Evolutionary conservation across 2,329 filamentous ascomycete genomes (phyloP), one percentile per base, ranked within the genome.

Genomic region (Pseudogymnoascus sp.): DNA sequence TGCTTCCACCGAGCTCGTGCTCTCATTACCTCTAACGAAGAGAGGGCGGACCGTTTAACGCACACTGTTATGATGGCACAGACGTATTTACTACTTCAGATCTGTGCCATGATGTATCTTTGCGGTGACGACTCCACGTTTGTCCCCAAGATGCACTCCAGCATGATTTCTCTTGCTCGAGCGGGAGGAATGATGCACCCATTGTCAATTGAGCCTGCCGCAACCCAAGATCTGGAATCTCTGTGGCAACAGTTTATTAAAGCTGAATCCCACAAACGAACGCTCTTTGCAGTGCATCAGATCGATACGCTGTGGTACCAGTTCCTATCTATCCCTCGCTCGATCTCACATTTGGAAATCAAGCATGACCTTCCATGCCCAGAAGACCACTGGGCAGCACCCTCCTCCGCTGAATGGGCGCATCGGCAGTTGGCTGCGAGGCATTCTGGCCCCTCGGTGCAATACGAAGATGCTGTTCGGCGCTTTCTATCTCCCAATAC

Each of bases 271-370:
- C 73, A 74, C 42, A 79, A 79, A 63, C 74, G 77, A 17, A 79
- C 77, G 0, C 63, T 76, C 4, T 77, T 78, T 61, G 75, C 77
- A 9, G 71, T 76, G 0, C 77, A 79, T 64, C 77, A 79, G 63
- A 71, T 78, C 26, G 77, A 79, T 63, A 72, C 77, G 0, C 66
- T 78, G 2, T 78, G 76, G 75, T 79, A 79, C 64, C 76, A 78
- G 60, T 72, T 78, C 60, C 68, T 78, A 10, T 76, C 74, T 1
- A 70, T 76, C 15, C 75, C 75, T 5, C 71, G 75, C 4, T 70
- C 68, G 7, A 66, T 77, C 13, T 76, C 75, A 0, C 72, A 79
- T 47, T 69, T 79, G 2, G 78, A 79, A 68, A 75, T 79, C 65
- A 79, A 78, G 65, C 76, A 78, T 62, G 74, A 77, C 15, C 69